Percentiles rank a stretch among this genome's conserved stretches.
phyloP scores from a whole-genome alignment of 2,329 filamentous ascomycete species.

The Colletotrichum salicis region DNA sequence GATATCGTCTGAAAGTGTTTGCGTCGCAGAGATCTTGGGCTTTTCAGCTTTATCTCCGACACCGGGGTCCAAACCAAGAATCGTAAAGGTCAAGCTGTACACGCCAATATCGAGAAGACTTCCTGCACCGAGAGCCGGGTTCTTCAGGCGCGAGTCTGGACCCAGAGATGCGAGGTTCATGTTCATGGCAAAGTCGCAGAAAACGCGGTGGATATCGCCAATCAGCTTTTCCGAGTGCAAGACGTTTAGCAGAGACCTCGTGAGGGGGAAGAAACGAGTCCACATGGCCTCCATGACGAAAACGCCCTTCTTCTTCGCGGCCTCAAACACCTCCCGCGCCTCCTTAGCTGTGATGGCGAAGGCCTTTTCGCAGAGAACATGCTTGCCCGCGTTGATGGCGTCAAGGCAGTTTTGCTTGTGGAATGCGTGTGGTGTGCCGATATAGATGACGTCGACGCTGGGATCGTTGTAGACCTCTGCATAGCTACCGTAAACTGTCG shows the following conservation, averaged over 20 bases:
- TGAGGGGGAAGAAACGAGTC: conserved; percentile 55
- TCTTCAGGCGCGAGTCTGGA: conserved; percentile 47
- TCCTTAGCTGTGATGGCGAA: conserved; percentile 55
- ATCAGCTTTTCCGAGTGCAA: conserved; percentile 52
- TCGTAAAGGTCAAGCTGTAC: conserved; percentile 54
- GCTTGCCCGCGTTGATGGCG: conserved; percentile 54
- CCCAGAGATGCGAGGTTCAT: conserved; percentile 46
- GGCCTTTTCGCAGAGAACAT: conserved; percentile 58
- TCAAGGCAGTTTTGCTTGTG: conserved; percentile 56
- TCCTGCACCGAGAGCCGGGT: conserved; percentile 54
- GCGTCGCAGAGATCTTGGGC: conserved; percentile 49
- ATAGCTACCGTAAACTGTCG: conserved; percentile 53
- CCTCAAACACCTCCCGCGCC: conserved; percentile 51
- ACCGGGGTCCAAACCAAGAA: conserved; percentile 46
- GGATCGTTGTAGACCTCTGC: conserved; percentile 52
- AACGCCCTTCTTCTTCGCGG: conserved; percentile 52
- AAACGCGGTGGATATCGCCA: conserved; percentile 51
- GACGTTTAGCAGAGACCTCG: conserved; percentile 45
- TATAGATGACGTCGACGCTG: conserved; percentile 57
- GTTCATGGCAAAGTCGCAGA: conserved; percentile 53
- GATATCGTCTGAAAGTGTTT: conserved; percentile 48
- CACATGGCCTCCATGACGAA: conserved; percentile 60
- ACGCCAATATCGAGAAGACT: conserved; percentile 56
- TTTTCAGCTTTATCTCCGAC: conserved; percentile 40
- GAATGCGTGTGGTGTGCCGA: conserved; percentile 57